phyloP scores from a whole-genome alignment of 2,329 filamentous ascomycete species.

The Fulvia fulva region DNA sequence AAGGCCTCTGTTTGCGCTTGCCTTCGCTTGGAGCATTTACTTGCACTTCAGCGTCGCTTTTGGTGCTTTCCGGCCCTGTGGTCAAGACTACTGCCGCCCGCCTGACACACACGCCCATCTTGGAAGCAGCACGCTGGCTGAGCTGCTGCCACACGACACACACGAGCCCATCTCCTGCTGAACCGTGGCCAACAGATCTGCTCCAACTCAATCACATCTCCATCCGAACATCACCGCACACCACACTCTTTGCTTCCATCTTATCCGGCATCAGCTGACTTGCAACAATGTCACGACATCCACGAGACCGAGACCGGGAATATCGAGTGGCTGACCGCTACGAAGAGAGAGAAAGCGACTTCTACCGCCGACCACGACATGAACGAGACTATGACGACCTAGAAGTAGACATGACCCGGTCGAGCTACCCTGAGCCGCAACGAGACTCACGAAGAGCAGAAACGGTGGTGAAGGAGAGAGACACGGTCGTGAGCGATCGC shows the following conservation, averaged over 20 bases:
- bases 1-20: background rate
- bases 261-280: conserved; percentile 4
- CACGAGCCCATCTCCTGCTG: background rate
- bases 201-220: background rate
- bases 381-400: conserved; percentile 48
- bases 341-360: conserved; percentile 44
- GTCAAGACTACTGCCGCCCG: background rate
- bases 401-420: conserved; percentile 44
- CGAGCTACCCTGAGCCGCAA: conserved; percentile 23
- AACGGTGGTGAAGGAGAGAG: conserved; percentile 30
- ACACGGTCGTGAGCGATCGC: conserved; percentile 31
- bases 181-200: background rate
- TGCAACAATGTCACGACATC: conserved; percentile 28
- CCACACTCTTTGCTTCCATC: conserved; percentile 7
- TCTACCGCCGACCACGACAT: conserved; percentile 35
- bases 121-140: background rate
- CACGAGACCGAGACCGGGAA: conserved; percentile 20
- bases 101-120: conserved; percentile 1
- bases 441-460: conserved; percentile 21
- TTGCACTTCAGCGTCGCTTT: background rate
- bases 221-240: background rate
- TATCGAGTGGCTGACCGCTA: conserved; percentile 40
- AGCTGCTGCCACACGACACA: background rate
- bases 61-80: background rate
- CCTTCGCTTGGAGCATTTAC: background rate